Evolutionary conservation across 225 moss, liverwort and hornwort species (phyloP).

Genomic region (Sphagnum contortum): DNA sequence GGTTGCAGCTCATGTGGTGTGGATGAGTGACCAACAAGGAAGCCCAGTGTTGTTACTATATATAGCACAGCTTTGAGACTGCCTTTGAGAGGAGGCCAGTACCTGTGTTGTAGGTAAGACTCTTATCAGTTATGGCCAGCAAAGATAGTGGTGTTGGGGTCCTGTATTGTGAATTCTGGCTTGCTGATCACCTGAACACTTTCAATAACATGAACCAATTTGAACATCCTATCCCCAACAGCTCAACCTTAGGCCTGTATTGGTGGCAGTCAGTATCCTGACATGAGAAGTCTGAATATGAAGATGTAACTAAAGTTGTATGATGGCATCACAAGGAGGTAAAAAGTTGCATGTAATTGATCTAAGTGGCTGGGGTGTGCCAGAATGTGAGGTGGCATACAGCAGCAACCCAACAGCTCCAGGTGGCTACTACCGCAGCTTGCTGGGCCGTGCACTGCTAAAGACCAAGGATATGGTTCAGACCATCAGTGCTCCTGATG

Average conservation of each 20-base stretch:
- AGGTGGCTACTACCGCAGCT: constrained; percentile 75
- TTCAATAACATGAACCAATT: too few species aligned
- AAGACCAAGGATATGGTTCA: constrained; percentile 84
- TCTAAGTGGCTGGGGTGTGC: neutral
- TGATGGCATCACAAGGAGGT: neutral
- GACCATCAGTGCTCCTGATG: constrained; percentile 49
- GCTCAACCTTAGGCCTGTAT: too few species aligned
- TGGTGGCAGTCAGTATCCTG: too few species aligned
- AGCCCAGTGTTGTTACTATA: neutral
- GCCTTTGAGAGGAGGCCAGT: too few species aligned
- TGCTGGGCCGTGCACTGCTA: constrained; percentile 73
- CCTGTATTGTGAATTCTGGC: too few species aligned
- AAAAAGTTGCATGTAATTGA: neutral
- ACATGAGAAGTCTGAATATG: too few species aligned
- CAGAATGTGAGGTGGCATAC: constrained; percentile 92
- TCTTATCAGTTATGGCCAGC: too few species aligned
- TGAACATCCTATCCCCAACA: too few species aligned
- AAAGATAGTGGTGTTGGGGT: too few species aligned
- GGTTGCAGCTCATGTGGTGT: neutral
- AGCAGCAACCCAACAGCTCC: constrained; percentile 83
- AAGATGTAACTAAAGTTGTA: neutral
- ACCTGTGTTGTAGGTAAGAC: too few species aligned
- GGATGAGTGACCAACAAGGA: neutral
- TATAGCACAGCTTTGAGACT: neutral
- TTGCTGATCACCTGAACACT: too few species aligned